Conservation (phyloP, 495 filamentous ascomycete genomes). For the Pseudevernia furfuracea region DNA sequence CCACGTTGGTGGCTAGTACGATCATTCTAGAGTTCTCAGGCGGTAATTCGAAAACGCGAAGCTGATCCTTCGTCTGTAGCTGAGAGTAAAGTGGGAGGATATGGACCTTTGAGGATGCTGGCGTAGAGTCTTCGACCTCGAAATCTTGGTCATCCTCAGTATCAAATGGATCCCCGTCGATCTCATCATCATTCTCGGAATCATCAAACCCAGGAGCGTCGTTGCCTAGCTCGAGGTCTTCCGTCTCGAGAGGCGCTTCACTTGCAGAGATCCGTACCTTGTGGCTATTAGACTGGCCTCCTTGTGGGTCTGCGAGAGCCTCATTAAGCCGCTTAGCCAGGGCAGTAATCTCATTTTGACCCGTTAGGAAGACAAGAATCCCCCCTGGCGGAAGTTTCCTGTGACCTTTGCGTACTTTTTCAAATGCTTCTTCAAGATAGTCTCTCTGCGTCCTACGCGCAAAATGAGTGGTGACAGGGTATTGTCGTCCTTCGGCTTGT, state of each 20-base stretch:
- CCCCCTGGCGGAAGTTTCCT: constrained; percentile 83
- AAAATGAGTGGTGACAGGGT: constrained; percentile 85
- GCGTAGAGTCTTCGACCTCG: constrained; percentile 56
- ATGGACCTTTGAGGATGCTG: constrained; percentile 57
- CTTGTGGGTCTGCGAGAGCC: constrained; percentile 54
- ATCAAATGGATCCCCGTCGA: constrained; percentile 42
- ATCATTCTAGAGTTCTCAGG: constrained; percentile 80
- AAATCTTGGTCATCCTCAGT: constrained; percentile 53
- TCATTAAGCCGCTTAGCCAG: constrained; percentile 71
- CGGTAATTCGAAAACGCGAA: constrained; percentile 83
- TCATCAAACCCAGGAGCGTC: constrained; percentile 39
- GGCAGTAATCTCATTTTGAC: constrained; percentile 79
- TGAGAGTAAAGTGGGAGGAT: constrained; percentile 89
- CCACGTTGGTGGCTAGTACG: constrained; percentile 92
- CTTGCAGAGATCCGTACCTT: constrained; percentile 65
- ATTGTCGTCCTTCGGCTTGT: constrained; percentile 89
- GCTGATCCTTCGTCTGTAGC: constrained; percentile 86
- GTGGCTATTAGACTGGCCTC: constrained; percentile 46
- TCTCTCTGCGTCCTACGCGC: constrained; percentile 72
- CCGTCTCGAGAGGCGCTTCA: constrained; percentile 73
- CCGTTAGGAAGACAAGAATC: constrained; percentile 92
- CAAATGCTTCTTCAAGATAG: constrained; percentile 82
- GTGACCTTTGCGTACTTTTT: constrained; percentile 83
- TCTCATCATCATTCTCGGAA: constrained; percentile 34
- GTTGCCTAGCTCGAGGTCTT: constrained; percentile 78